Percentiles rank a stretch among this genome's conserved stretches.
phyloP scores from a whole-genome alignment of 2,329 filamentous ascomycete genomes.

The Sporothrix dimorphospora region DNA sequence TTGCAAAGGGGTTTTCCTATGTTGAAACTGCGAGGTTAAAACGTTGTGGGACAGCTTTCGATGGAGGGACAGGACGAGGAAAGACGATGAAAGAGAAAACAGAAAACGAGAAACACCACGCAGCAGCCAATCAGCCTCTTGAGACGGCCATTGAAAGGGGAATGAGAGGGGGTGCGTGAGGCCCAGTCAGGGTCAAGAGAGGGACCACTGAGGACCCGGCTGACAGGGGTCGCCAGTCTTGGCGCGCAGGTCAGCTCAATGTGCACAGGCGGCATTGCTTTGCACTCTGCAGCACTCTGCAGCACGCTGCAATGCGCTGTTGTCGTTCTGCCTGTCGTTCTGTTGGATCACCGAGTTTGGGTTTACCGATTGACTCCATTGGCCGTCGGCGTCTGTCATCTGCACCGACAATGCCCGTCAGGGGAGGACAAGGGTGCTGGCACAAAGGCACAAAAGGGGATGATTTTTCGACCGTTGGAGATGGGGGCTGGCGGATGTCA shows the following conservation, averaged over 20 bases:
- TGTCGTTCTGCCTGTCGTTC: constrained; percentile 3
- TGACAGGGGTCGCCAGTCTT: constrained; percentile 13
- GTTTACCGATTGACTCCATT: constrained; percentile 3
- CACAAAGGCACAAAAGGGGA: neutral
- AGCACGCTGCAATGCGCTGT: neutral
- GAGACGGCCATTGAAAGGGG: constrained; percentile 11
- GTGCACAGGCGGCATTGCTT: neutral
- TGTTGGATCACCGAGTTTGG: neutral
- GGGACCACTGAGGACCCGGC: constrained; percentile 2
- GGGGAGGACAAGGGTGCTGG: neutral
- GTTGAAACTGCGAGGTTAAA: constrained; percentile 10
- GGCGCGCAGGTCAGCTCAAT: constrained; percentile 5
- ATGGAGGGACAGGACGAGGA: neutral
- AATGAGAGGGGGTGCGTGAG: constrained; percentile 1
- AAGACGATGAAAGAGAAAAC: neutral
- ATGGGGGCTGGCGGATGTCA: neutral
- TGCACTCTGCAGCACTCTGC: neutral
- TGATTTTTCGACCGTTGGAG: neutral
- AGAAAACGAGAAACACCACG: neutral
- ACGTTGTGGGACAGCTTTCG: neutral
- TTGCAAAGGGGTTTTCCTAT: neutral
- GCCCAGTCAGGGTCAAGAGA: constrained; percentile 4
- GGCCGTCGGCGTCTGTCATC: neutral
- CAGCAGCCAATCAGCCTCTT: constrained; percentile 15
- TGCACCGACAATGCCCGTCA: neutral